Base-by-base conservation (phyloP, 441 rosid species). In the Bocquillonia castaneifolia region DNA sequence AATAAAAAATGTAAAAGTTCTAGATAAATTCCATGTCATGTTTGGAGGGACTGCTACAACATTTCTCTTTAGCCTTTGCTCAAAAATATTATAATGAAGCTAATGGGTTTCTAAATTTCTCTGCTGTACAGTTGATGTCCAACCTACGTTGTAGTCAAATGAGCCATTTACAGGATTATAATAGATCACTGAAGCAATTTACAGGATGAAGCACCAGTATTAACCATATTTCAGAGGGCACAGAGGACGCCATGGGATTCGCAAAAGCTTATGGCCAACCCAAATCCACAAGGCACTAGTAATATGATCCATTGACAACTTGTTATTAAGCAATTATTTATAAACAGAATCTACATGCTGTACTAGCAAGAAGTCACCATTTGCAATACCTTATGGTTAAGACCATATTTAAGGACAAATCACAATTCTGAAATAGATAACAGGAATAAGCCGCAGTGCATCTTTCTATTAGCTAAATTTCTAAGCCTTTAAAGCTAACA, bases 351-450 rank as follows among this genome's bases (percentile, higher is more conserved):
- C 13, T 29, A 15, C 68, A 34, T 8, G 32, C 39, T 28, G 26
- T 23, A 34, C n/a, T 32, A n/a, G 42, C 50, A n/a, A 48, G 6
- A 6, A 3, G 12, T 44, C 65, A 36, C 32, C 37, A 26, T 10
- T 20, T 15, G 25, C 25, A 56, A 67, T 20, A 42, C 18, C 17
- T 6, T 22, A 23, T 28, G 10, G 40, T 29, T 34, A 22, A 58
- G 44, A 58, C 12, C 12, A 10, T 26, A 22, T 51, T 5, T n/a
- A 54, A n/a, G 28, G n/a, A 28, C 6, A 50, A 39, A 18, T 22
- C 58, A 22, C 44, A 42, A n/a, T n/a, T 68, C 34, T 50, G 39
- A 59, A 59, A 52, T 60, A 60, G 28, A 17, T 26, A 13, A 22
- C 22, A 37, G 8, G 34, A 26, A 28, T 40, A 62, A 32, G 39